A percentile compares a stretch with the other conserved stretches of the same genome.
Conservation (phyloP, 176 grass and related monocot species). For the Eleusine indica region DNA sequence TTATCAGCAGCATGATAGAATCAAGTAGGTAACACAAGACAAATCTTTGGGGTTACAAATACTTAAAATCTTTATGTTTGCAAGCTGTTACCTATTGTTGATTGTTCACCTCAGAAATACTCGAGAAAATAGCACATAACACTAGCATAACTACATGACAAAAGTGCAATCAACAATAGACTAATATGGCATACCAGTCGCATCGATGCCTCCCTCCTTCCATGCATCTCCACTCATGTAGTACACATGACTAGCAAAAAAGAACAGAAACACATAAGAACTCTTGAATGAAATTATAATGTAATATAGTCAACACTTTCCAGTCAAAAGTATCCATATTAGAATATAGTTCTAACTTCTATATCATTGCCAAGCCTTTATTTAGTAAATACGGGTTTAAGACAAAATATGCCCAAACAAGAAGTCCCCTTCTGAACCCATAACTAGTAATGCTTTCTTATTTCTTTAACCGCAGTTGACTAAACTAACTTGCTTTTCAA, state of each 20-base stretch:
- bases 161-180: slow-evolving; percentile 21
- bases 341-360: slow-evolving; percentile 10
- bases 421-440: slow-evolving; percentile 1
- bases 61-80: not conserved
- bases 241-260: slow-evolving; percentile 74
- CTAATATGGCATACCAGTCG: slow-evolving; percentile 64
- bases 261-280: slow-evolving; percentile 36
- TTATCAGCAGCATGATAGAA: slow-evolving; percentile 11
- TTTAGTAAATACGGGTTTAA: slow-evolving; percentile 14
- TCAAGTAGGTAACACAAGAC: not conserved
- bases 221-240: slow-evolving; percentile 99
- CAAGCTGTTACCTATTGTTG: not conserved
- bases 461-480: slow-evolving; percentile 10
- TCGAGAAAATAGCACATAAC: slow-evolving; percentile 13
- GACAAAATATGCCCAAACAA: not conserved
- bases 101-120: not conserved
- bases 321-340: slow-evolving; percentile 7
- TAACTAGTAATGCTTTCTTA: not conserved
- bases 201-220: slow-evolving; percentile 99
- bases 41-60: not conserved
- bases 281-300: slow-evolving; percentile 4
- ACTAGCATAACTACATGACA: slow-evolving; percentile 20
- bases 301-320: slow-evolving; percentile 13
- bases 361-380: slow-evolving; percentile 9
- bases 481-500: not conserved